Evolutionary conservation across 2,329 filamentous ascomycete genomes (phyloP).

Genomic region (Calonectria hawksworthii): DNA sequence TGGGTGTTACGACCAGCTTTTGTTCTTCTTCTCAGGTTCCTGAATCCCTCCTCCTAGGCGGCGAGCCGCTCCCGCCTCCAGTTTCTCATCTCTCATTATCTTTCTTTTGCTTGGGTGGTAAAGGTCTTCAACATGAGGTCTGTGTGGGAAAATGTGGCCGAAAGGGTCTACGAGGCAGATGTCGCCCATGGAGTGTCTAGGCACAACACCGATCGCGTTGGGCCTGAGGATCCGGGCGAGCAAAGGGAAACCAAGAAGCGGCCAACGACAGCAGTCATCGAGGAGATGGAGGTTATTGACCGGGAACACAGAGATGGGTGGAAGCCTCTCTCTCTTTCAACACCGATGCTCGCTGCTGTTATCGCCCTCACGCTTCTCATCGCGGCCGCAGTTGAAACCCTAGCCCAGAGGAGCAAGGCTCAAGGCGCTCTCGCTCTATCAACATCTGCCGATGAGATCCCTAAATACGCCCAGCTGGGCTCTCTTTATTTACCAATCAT

Average conservation of each 20-base stretch:
- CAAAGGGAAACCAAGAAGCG: background rate
- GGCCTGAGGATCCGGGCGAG: background rate
- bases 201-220: background rate
- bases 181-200: background rate
- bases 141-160: constrained; percentile 17
- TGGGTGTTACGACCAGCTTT: background rate
- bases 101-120: background rate
- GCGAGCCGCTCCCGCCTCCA: background rate
- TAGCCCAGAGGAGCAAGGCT: constrained; percentile 56
- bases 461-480: constrained; percentile 50
- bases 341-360: constrained; percentile 54
- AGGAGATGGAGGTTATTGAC: background rate
- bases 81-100: background rate
- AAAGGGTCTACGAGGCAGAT: constrained; percentile 15
- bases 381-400: constrained; percentile 59
- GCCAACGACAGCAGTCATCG: background rate
- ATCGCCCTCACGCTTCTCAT: constrained; percentile 55
- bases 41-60: background rate
- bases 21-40: background rate
- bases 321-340: constrained; percentile 42
- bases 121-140: constrained; percentile 15
- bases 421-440: constrained; percentile 58
- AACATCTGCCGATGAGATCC: constrained; percentile 46
- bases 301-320: constrained; percentile 20
- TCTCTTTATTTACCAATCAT: constrained; percentile 69